phyloP scores from a whole-genome alignment of 2,329 filamentous ascomycete genomes.

The Fusarium stilboides region DNA sequence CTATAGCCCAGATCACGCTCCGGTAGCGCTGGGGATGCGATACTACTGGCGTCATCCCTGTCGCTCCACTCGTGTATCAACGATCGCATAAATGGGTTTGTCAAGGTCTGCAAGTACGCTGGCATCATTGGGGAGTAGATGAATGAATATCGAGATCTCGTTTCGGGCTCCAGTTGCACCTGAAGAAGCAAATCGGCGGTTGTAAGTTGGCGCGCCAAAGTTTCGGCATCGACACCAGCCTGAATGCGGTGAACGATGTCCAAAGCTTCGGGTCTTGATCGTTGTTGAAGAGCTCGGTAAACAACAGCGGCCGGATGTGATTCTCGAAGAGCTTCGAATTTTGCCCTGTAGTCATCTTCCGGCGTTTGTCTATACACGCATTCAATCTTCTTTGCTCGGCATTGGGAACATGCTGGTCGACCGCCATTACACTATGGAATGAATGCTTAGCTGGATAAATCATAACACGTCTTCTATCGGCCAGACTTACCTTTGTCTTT shows the following conservation, averaged over 20 bases:
- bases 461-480: too few relatives aligned
- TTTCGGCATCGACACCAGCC: constrained; percentile 8
- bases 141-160: constrained; percentile 11
- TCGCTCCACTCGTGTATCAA: constrained; percentile 17
- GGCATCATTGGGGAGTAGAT: constrained; percentile 10
- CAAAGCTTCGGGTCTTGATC: background rate
- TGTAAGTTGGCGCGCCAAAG: background rate
- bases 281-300: constrained; percentile 4
- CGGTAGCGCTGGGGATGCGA: background rate
- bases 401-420: constrained; percentile 8
- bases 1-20: background rate
- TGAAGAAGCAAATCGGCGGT: constrained; percentile 21
- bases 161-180: constrained; percentile 14
- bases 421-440: background rate
- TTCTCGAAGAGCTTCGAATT: background rate
- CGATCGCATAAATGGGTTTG: constrained; percentile 19
- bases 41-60: background rate
- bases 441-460: background rate
- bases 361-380: background rate
- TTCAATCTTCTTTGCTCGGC: background rate
- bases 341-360: background rate
- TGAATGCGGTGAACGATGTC: constrained; percentile 8
- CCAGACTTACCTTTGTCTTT: constrained; percentile 6
- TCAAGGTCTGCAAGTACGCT: background rate
- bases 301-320: constrained; percentile 10